These are phyloP conservation scores for Leishmania tropica DNA, from an alignment of 208 protist genomes.

Conservation along the genomic window DNA sequence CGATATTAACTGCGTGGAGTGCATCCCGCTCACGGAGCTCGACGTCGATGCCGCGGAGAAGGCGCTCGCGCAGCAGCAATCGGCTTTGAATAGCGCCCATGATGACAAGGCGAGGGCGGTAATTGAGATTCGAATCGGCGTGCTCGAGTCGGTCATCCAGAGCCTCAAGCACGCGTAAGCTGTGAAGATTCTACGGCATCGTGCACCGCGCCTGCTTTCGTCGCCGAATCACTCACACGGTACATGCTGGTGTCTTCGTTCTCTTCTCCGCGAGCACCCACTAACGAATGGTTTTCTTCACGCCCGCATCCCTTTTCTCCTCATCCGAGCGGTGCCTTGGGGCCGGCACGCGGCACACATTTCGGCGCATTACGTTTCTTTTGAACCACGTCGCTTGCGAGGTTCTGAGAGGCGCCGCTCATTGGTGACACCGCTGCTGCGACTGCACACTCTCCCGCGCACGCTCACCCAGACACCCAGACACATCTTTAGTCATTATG, in stretches of 20 bases:
- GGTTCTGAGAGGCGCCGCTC: not conserved
- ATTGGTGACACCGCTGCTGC: not conserved
- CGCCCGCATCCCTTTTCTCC: not conserved
- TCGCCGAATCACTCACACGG: not conserved
- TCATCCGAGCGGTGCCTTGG: not conserved
- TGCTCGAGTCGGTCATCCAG: conserved; percentile 75
- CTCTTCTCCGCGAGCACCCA: not conserved
- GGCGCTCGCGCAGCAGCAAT: conserved; percentile 77
- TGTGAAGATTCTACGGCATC: not conserved
- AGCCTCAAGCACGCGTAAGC: conserved; percentile 44
- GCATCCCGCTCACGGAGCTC: conserved; percentile 80
- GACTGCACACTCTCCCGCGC: not conserved
- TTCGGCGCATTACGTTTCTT: not conserved
- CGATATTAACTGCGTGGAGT: conserved; percentile 92
- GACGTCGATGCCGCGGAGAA: conserved; percentile 81
- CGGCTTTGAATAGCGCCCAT: conserved; percentile 55
- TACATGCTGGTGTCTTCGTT: not conserved
- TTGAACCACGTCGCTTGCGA: not conserved
- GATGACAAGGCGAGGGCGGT: conserved; percentile 86
- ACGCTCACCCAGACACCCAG: not conserved
- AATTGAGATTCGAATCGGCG: conserved; percentile 81
- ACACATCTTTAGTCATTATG: conserved; percentile 23
- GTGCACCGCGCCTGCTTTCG: too few relatives aligned
- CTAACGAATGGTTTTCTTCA: not conserved
- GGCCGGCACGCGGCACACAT: not conserved